Percentiles rank a stretch among this genome's conserved stretches.
Evolutionary conservation across 108 stramenopile species (phyloP).

Genomic region (Nitzschia putrida): DNA sequence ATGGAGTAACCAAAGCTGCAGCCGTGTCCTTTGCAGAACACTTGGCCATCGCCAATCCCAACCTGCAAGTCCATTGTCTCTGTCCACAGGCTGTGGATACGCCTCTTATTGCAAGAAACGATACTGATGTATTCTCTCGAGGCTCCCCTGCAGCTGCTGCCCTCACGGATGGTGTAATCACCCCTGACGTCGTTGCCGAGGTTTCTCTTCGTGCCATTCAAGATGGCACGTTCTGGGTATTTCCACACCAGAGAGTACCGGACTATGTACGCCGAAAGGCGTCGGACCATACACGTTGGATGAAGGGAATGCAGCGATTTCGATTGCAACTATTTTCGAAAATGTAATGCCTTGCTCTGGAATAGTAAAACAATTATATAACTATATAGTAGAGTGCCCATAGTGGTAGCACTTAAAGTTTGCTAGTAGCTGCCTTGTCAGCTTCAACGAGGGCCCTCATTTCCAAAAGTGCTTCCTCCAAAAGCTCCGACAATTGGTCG

Average conservation of each 20-base stretch:
- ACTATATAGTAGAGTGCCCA: neutral
- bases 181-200: slow-evolving; percentile 19
- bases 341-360: neutral
- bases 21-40: slow-evolving; percentile 39
- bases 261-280: slow-evolving; percentile 26
- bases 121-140: slow-evolving; percentile 12
- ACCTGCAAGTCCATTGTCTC: slow-evolving; percentile 29
- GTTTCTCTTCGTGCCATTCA: slow-evolving; percentile 18
- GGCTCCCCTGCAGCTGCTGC: slow-evolving; percentile 21
- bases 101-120: slow-evolving; percentile 2
- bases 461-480: slow-evolving; percentile 79
- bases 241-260: slow-evolving; percentile 20
- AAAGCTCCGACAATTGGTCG: slow-evolving; percentile 54
- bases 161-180: slow-evolving; percentile 22
- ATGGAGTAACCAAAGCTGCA: slow-evolving; percentile 38
- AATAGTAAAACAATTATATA: neutral
- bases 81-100: slow-evolving; percentile 39
- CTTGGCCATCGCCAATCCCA: slow-evolving; percentile 21
- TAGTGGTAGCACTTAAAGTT: neutral
- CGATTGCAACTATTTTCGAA: neutral
- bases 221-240: slow-evolving; percentile 16
- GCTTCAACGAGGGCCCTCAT: slow-evolving; percentile 71
- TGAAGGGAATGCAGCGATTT: slow-evolving; percentile 31
- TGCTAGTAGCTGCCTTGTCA: slow-evolving; percentile 15
- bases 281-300: slow-evolving; percentile 25